Conservation (phyloP, 2,329 filamentous ascomycete species). For the Daldinia eschscholtzii region DNA sequence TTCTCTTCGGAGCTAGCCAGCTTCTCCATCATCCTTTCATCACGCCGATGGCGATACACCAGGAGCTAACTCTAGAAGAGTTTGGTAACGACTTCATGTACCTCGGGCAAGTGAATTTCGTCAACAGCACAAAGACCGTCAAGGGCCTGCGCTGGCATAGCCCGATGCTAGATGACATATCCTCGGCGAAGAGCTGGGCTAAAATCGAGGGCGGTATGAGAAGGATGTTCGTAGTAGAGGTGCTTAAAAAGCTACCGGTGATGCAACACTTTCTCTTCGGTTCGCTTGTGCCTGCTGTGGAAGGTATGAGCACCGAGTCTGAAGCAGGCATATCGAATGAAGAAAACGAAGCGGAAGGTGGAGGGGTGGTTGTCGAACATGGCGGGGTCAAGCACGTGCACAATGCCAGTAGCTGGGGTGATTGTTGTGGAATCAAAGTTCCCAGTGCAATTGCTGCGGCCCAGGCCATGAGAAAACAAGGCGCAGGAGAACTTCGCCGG, state of each 20-base stretch:
- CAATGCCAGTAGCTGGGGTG: conserved; percentile 83
- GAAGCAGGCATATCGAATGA: conserved; percentile 62
- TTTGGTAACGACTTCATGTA: conserved; percentile 88
- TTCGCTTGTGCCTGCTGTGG: conserved; percentile 80
- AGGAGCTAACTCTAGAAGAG: conserved; percentile 87
- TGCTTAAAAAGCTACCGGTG: conserved; percentile 91
- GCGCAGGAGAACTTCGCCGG: conserved; percentile 72
- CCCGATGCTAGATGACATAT: conserved; percentile 98
- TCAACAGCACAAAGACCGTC: conserved; percentile 96
- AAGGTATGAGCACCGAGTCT: conserved; percentile 80
- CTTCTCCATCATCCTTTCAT: conserved; percentile 85
- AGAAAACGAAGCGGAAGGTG: conserved; percentile 66
- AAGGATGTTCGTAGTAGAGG: conserved; percentile 95
- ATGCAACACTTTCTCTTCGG: conserved; percentile 99
- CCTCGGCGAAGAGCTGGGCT: conserved; percentile 85
- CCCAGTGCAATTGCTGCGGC: conserved; percentile 93
- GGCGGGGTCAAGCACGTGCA: conserved; percentile 79
- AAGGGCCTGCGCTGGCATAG: conserved; percentile 95
- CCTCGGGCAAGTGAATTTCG: conserved; percentile 90
- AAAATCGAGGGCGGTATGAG: conserved; percentile 97
- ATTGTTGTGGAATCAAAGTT: conserved; percentile 98
- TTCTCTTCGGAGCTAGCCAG: conserved; percentile 93
- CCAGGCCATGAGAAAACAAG: conserved; percentile 85
- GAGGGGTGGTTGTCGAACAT: conserved; percentile 71
- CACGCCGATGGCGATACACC: conserved; percentile 86